Evolutionary conservation across 495 filamentous ascomycete species (phyloP).

Genomic region (Xanthoparmelia taractica): DNA sequence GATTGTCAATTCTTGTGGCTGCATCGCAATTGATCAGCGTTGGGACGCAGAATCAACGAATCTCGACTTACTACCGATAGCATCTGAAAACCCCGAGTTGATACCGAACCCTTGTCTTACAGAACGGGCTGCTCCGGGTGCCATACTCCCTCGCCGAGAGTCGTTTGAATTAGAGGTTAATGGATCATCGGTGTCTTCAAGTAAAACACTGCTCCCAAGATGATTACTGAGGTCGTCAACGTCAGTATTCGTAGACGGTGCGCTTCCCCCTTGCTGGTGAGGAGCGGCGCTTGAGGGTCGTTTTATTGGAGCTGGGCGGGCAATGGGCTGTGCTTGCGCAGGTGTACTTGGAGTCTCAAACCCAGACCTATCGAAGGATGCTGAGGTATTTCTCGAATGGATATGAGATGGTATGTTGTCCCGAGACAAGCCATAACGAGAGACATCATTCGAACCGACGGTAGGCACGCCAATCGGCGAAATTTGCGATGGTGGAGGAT

Average conservation of each 20-base stretch:
- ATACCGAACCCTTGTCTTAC: constrained; percentile 37
- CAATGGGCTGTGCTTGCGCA: constrained; percentile 54
- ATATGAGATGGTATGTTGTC: constrained; percentile 34
- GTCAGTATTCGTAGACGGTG: constrained; percentile 35
- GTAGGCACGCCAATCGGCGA: constrained; percentile 28
- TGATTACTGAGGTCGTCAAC: constrained; percentile 71
- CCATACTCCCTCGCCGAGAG: constrained; percentile 28
- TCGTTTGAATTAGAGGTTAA: constrained; percentile 37
- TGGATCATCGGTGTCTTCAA: constrained; percentile 66
- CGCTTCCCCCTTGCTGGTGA: constrained; percentile 40
- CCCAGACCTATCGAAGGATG: constrained; percentile 48
- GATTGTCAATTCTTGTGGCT: constrained; percentile 26
- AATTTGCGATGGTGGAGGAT: constrained; percentile 34
- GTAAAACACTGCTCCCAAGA: constrained; percentile 87
- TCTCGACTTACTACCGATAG: constrained; percentile 38
- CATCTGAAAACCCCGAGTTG: constrained; percentile 45
- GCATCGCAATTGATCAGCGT: background rate
- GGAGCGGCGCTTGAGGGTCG: constrained; percentile 73
- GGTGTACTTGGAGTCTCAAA: constrained; percentile 34
- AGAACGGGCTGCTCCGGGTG: constrained; percentile 20
- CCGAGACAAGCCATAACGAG: constrained; percentile 28
- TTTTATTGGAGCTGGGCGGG: constrained; percentile 79
- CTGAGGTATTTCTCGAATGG: constrained; percentile 55
- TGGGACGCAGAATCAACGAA: background rate
- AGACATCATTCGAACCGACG: constrained; percentile 22